A percentile compares a stretch with the other conserved stretches of the same genome.
phyloP scores from a whole-genome alignment of 768 basidiomycete genomes.

The Lentinula edodes region DNA sequence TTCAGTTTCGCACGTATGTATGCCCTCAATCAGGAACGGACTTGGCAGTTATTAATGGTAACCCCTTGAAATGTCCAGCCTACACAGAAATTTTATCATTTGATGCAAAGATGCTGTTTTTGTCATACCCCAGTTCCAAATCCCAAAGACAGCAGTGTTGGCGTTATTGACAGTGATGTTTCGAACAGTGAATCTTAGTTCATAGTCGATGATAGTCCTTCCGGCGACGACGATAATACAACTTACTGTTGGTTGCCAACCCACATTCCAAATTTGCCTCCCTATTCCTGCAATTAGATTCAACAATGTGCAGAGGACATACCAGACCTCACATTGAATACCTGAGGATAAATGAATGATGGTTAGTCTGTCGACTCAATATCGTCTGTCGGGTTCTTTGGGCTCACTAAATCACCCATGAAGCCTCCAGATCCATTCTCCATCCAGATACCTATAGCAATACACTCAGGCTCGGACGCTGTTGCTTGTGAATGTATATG shows the following conservation, averaged over 20 bases:
- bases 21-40: background rate
- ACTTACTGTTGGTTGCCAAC: constrained; percentile 29
- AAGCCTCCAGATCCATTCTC: constrained; percentile 9
- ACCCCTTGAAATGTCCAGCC: constrained; percentile 53
- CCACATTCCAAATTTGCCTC: constrained; percentile 27
- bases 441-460: constrained; percentile 2
- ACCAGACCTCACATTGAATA: constrained; percentile 10
- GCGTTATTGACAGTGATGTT: constrained; percentile 57
- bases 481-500: background rate
- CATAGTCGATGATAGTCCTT: background rate
- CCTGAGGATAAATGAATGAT: background rate
- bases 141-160: constrained; percentile 25
- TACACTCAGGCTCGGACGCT: too few relatives aligned
- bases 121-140: constrained; percentile 45
- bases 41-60: constrained; percentile 40
- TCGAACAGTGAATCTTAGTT: constrained; percentile 45
- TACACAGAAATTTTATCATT: constrained; percentile 8
- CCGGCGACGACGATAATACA: background rate
- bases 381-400: background rate
- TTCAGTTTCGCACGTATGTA: background rate
- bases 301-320: background rate
- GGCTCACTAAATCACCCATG: constrained; percentile 11
- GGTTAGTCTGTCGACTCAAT: background rate
- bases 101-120: background rate
- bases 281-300: background rate